A percentile compares a stretch with the other conserved stretches of the same genome.
phyloP scores from a whole-genome alignment of 495 filamentous ascomycete genomes.

The Thozetella sp. region DNA sequence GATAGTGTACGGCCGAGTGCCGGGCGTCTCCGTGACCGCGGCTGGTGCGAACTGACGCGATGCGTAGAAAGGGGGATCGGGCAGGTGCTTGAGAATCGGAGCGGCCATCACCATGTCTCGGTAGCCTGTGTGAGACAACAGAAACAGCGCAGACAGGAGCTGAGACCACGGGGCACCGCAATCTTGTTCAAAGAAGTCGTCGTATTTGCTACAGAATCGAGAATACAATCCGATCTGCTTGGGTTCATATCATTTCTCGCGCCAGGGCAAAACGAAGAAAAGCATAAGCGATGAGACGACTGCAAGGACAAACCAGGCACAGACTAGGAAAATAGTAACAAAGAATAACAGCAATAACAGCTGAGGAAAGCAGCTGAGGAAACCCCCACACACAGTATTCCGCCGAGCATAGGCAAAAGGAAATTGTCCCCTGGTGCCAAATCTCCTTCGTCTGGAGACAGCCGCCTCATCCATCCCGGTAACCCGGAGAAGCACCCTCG shows the following conservation, averaged over 20 bases:
- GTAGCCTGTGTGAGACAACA: too few relatives aligned
- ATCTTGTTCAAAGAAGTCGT: background rate
- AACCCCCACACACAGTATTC: background rate
- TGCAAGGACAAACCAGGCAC: background rate
- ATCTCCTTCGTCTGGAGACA: background rate
- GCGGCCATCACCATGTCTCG: too few relatives aligned
- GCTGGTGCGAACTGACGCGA: too few relatives aligned
- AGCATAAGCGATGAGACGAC: background rate
- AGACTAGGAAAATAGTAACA: conserved; percentile 1
- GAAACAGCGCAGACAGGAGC: too few relatives aligned
- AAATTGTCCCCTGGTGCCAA: background rate
- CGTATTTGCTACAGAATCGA: conserved; percentile 1
- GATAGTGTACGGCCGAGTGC: too few relatives aligned
- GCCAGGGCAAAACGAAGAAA: background rate
- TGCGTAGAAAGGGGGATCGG: too few relatives aligned
- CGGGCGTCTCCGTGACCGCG: too few relatives aligned
- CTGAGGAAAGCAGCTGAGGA: too few relatives aligned
- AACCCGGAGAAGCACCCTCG: background rate
- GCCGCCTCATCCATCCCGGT: background rate
- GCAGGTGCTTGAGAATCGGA: too few relatives aligned
- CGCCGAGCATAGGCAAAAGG: background rate
- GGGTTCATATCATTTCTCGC: background rate
- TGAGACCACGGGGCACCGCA: too few relatives aligned
- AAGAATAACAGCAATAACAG: background rate
- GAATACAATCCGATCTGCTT: background rate